phyloP scores from a whole-genome alignment of 73 alveolate species.

The Paramecium biaurelia region DNA sequence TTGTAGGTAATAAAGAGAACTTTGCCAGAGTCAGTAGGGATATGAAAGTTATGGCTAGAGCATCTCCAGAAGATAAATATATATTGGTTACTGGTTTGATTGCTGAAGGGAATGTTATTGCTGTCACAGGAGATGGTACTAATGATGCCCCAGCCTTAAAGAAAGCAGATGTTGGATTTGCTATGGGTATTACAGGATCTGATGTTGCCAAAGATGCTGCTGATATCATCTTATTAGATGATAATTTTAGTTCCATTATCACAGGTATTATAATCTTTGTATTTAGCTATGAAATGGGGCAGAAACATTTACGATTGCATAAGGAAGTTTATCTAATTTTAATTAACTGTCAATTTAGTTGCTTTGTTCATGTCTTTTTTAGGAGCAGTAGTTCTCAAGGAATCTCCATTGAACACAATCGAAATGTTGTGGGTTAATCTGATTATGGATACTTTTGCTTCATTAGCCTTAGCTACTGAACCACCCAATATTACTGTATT shows the following conservation, averaged over 20 bases:
- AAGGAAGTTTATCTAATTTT: slow-evolving; percentile 81
- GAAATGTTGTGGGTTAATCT: slow-evolving; percentile 91
- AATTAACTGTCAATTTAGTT: slow-evolving; percentile 81
- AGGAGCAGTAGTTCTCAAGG: slow-evolving; percentile 78
- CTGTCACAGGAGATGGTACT: slow-evolving; percentile 96
- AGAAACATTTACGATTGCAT: slow-evolving; percentile 83
- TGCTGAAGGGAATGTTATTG: slow-evolving; percentile 84
- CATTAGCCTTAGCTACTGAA: slow-evolving; percentile 95
- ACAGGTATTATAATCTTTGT: not conserved
- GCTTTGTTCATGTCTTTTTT: slow-evolving; percentile 83
- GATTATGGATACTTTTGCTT: slow-evolving; percentile 88
- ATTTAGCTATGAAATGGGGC: slow-evolving; percentile 80
- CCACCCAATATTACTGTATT: slow-evolving; percentile 88
- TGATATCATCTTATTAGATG: slow-evolving; percentile 82
- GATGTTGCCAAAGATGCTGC: slow-evolving; percentile 87
- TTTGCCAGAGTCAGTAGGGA: slow-evolving; percentile 68
- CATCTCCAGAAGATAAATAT: slow-evolving; percentile 90
- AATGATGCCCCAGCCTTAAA: slow-evolving; percentile 82
- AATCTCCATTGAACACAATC: slow-evolving; percentile 79
- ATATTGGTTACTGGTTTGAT: slow-evolving; percentile 87
- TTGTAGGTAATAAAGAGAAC: slow-evolving; percentile 76
- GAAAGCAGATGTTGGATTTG: slow-evolving; percentile 88
- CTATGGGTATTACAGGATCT: slow-evolving; percentile 87
- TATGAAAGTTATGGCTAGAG: slow-evolving; percentile 89
- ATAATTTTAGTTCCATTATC: slow-evolving; percentile 81